These are phyloP conservation scores for Priceomyces fermenticarens DNA, from an alignment of 805 yeast genomes.

Conservation along the genomic window DNA sequence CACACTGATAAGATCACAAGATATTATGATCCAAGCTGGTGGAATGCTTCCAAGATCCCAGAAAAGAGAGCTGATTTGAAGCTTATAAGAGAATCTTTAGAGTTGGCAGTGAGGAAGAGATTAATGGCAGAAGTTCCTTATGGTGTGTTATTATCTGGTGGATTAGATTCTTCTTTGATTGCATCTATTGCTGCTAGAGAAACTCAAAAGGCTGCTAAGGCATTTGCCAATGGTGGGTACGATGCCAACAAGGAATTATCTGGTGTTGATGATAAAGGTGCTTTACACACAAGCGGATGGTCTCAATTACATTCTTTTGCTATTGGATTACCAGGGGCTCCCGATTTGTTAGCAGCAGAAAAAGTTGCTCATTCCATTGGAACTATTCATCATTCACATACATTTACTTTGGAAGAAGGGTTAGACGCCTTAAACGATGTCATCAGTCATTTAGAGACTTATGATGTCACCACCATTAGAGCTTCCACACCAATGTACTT, in stretches of 20 bases:
- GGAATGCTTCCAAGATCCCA: constrained; percentile 80
- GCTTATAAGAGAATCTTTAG: constrained; percentile 74
- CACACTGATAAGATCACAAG: constrained; percentile 80
- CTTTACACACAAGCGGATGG: constrained; percentile 74
- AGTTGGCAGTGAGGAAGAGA: constrained; percentile 96
- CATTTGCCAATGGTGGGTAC: constrained; percentile 43
- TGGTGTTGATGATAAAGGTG: constrained; percentile 89
- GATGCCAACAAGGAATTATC: constrained; percentile 72
- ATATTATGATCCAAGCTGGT: constrained; percentile 92
- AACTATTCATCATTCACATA: constrained; percentile 96
- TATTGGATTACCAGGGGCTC: constrained; percentile 95
- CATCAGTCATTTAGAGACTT: constrained; percentile 93
- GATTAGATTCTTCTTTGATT: constrained; percentile 93
- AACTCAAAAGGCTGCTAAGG: constrained; percentile 68
- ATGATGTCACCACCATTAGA: constrained; percentile 97
- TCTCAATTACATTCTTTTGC: constrained; percentile 93
- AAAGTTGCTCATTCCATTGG: constrained; percentile 96
- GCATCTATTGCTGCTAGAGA: constrained; percentile 98
- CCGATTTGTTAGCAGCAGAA: constrained; percentile 93
- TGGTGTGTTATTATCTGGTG: constrained; percentile 97
- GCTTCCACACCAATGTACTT: constrained; percentile 99
- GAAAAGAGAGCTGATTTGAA: constrained; percentile 70
- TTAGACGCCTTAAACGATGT: constrained; percentile 93
- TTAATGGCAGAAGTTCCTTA: constrained; percentile 99
- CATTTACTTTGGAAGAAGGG: constrained; percentile 95